Evolutionary conservation across 192 early-diverging fungal genomes (phyloP), one percentile per base, ranked within the genome.

Genomic region (Rhizophagus sp.): DNA sequence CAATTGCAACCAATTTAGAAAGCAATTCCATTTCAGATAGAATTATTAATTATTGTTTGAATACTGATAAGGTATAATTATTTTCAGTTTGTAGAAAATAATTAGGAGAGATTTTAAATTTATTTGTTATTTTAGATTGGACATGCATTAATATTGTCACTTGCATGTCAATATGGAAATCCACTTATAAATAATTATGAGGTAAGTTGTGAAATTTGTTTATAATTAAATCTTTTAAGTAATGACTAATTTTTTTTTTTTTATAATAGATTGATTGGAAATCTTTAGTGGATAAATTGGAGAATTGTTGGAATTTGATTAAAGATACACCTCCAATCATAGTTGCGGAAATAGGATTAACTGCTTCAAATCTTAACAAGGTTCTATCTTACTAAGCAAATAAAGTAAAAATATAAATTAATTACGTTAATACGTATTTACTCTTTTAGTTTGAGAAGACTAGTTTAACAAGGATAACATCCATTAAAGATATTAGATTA

Each of bases 231-330:
- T 27, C 12, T 30, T 65, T 12, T 25, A 47, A 10, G 11, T 65
- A 10, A 27, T 65, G 13, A 27, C 15, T 65, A 65, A 27, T 12
- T 27, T 65, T 27, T 25, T 65, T 65, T 65, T 27, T 27, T 25
- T 27, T 4, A 12, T 65, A 65, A 65, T 11, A 65, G 64, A 65
- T 65, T 65, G 64, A 65, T 65, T 65, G 64, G 64, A 65, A 27
- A 9, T 4, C n/a, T 65, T 65, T 65, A 24, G 27, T 65, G 11
- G 2, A 9, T 27, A 65, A 65, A 25, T 30, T 65, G 27, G 64
- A 30, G 13, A 65, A 12, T 13, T 65, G 64, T 15, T 65, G 64
- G 64, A 65, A 65, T 27, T 65, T 65, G 19, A 9, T 30, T 65
- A 65, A 65, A 27, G 12, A 65, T 65, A 25, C 27, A 27, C n/a